These are phyloP conservation scores for Globisporangium parvum DNA, from an alignment of 352 stramenopile genomes.

Conservation along the genomic window DNA sequence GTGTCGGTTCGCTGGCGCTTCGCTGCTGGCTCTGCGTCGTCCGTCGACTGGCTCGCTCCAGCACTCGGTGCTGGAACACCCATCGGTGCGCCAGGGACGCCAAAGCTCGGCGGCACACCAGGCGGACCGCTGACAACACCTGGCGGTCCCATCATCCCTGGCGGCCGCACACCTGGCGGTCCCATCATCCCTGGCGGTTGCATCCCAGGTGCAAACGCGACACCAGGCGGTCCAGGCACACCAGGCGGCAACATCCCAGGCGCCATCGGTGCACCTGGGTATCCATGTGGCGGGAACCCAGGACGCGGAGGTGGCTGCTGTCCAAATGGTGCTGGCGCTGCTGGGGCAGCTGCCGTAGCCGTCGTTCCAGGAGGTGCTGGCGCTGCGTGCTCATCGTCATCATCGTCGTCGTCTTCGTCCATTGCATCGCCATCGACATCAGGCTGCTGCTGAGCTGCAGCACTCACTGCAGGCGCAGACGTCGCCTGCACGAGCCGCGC, in stretches of 20 bases:
- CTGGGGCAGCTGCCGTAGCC: neutral
- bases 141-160: constrained; percentile 29
- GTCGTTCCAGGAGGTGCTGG: neutral
- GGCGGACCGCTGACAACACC: constrained; percentile 14
- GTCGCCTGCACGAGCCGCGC: constrained; percentile 57
- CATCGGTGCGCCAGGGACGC: neutral
- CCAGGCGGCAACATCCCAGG: constrained; percentile 20
- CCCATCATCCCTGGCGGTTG: constrained; percentile 18
- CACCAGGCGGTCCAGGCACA: constrained; percentile 15
- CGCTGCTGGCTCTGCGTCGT: constrained; percentile 38
- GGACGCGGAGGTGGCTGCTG: constrained; percentile 8
- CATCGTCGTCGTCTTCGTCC: constrained; percentile 25
- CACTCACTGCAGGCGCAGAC: constrained; percentile 15
- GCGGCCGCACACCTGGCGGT: constrained; percentile 21
- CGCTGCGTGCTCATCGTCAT: constrained; percentile 21
- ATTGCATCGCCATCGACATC: neutral
- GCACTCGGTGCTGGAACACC: neutral
- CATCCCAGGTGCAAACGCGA: constrained; percentile 19
- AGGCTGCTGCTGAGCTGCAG: constrained; percentile 2
- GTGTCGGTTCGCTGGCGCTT: constrained; percentile 72
- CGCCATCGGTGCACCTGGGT: constrained; percentile 2
- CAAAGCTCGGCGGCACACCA: constrained; percentile 3
- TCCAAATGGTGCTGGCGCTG: constrained; percentile 1
- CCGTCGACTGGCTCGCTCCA: constrained; percentile 8
- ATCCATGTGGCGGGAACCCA: constrained; percentile 6